Conservation (phyloP, 164 flowering plant species). For the Amborella trichopoda region DNA sequence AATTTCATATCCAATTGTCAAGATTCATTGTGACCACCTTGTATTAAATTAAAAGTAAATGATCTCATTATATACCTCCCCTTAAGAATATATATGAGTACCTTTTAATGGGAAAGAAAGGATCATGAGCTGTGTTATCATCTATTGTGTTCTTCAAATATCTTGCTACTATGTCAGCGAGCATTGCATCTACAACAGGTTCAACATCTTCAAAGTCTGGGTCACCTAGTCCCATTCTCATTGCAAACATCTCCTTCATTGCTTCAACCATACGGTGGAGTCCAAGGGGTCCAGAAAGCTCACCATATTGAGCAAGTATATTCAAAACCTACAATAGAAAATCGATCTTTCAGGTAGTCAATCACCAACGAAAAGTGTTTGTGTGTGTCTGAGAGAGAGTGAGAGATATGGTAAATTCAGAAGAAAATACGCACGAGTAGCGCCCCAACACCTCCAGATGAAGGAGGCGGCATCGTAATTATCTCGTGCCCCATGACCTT, state of each 20-base stretch:
- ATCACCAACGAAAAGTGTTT: too few relatives aligned
- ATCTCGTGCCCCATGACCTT: slow-evolving; percentile 25
- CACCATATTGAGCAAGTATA: slow-evolving; percentile 36
- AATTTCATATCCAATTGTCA: too few relatives aligned
- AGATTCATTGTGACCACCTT: too few relatives aligned
- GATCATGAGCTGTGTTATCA: slow-evolving; percentile 41
- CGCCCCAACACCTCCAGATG: slow-evolving; percentile 43
- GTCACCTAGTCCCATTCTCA: slow-evolving; percentile 65
- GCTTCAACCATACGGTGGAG: slow-evolving; percentile 48
- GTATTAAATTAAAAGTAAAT: too few relatives aligned
- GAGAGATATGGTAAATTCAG: too few relatives aligned
- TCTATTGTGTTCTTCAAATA: slow-evolving; percentile 27
- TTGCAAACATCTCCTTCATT: slow-evolving; percentile 40
- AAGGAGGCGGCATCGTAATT: slow-evolving; percentile 51
- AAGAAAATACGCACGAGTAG: slow-evolving; percentile 38
- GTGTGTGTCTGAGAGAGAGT: too few relatives aligned
- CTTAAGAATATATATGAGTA: too few relatives aligned
- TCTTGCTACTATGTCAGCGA: slow-evolving; percentile 40
- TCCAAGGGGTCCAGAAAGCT: slow-evolving; percentile 28
- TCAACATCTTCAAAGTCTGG: slow-evolving; percentile 41
- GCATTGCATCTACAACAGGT: slow-evolving; percentile 33
- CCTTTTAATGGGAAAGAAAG: too few relatives aligned
- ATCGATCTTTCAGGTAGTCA: too few relatives aligned
- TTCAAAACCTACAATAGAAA: slow-evolving; percentile 39
- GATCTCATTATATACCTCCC: too few relatives aligned